These are phyloP conservation scores for Phylloporus sp. DNA, from an alignment of 768 basidiomycete species.

Conservation along the genomic window DNA sequence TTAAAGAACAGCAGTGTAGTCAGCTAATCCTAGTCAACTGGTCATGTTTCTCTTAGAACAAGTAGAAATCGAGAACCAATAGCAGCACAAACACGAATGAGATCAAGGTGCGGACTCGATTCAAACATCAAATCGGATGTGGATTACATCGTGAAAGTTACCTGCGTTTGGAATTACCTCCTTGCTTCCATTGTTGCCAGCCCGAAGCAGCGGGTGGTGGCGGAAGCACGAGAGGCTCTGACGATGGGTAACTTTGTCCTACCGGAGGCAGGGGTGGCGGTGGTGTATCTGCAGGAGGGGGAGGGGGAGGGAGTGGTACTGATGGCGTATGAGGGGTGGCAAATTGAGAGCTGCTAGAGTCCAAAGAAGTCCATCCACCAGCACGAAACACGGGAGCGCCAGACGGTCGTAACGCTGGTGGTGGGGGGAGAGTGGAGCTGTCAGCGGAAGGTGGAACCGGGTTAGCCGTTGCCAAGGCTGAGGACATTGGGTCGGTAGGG, in stretches of 20 bases:
- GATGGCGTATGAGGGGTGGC: constrained; percentile 17
- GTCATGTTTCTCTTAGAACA: constrained; percentile 19
- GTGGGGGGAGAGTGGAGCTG: constrained; percentile 9
- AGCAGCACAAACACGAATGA: too few species aligned
- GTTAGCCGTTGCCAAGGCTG: constrained; percentile 17
- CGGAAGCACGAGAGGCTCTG: constrained; percentile 12
- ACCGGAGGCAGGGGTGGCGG: constrained; percentile 4
- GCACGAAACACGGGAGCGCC: constrained; percentile 49
- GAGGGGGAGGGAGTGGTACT: constrained; percentile 13
- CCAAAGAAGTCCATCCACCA: constrained; percentile 66
- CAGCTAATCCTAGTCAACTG: constrained; percentile 38
- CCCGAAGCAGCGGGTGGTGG: constrained; percentile 32
- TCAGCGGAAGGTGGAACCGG: constrained; percentile 8
- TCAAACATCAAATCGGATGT: not conserved
- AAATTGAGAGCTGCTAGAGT: constrained; percentile 38
- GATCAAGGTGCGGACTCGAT: constrained; percentile 3
- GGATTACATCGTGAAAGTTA: too few species aligned
- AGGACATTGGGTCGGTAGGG: constrained; percentile 6
- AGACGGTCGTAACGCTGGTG: constrained; percentile 15
- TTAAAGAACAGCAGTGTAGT: constrained; percentile 46
- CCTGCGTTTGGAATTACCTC: constrained; percentile 15
- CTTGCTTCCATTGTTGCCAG: constrained; percentile 52
- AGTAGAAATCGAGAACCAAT: too few species aligned
- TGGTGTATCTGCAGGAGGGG: constrained; percentile 11
- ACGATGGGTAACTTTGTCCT: constrained; percentile 5